Evolutionary conservation across 2,329 filamentous ascomycete genomes (phyloP).

Genomic region (Pestalotiopsis sp.): DNA sequence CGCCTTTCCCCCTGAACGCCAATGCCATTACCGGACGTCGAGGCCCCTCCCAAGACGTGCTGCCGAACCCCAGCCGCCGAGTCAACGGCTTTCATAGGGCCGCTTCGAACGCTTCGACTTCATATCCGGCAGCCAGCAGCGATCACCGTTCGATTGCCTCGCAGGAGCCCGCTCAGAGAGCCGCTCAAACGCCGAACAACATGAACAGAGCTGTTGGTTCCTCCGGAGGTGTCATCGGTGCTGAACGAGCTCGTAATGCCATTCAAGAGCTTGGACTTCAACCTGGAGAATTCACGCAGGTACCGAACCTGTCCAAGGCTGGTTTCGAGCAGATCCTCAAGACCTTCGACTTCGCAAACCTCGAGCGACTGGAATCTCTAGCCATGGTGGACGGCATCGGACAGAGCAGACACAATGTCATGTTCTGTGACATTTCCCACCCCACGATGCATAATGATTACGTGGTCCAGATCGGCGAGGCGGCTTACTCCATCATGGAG

Average conservation of each 20-base stretch:
- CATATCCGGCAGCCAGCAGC: no score
- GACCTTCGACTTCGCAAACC: neutral
- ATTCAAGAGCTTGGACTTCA: neutral
- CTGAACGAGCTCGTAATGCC: neutral
- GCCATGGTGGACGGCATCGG: neutral
- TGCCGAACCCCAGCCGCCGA: no score
- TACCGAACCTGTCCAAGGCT: neutral
- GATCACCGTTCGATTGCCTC: no score
- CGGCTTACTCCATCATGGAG: slow-evolving; percentile 1
- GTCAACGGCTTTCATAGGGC: no score
- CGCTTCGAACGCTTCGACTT: no score
- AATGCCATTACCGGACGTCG: no score
- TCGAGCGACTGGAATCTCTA: neutral
- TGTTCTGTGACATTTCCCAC: slow-evolving; percentile 2
- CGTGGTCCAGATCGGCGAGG: neutral
- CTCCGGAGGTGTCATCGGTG: neutral
- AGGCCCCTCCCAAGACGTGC: no score
- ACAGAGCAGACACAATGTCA: neutral
- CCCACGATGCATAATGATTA: neutral
- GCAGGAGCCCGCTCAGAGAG: no score
- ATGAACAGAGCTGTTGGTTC: neutral
- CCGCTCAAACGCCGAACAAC: no score
- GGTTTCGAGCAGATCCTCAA: neutral
- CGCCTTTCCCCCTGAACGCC: no score
- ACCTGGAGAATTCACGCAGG: neutral